Base-by-base conservation (phyloP, 768 basidiomycete genomes). In the Boletus rubroflammeus region DNA sequence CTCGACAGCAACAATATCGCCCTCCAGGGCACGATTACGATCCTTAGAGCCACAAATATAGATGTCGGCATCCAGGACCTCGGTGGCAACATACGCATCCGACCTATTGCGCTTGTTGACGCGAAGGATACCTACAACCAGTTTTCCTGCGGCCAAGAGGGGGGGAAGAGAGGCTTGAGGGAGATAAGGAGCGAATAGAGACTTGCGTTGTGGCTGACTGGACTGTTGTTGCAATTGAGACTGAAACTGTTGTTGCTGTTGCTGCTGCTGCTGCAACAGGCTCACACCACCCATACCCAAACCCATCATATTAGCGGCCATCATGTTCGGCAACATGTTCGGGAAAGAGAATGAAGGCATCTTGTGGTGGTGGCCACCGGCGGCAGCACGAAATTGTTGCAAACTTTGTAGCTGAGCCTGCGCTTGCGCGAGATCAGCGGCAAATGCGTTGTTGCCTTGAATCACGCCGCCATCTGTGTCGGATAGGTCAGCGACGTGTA, bases 21-120 rank as follows among this genome's bases (percentile, higher is more conserved):
- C 97, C 70, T 99, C 97, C 35, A 99, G 79, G 38, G 97, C 97
- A 60, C 97, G 87, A 68, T 99, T 99, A 59, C 97, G 90, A 72
- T 99, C 97, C 69, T 98, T 98, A 32, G 95, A 98, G 40, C 97
- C 96, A 64, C 95, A 97, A 55, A 98, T 98, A 65, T 98, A 99
- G 68, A 99, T 98, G 65, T 99, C 97, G 52, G 96, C 95, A 67
- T 99, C 97, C 47, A 99, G 75, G 31, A 98, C 95, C 68, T 98
- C 97, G 11, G 96, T 98, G 14, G 97, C 90, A 51, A 99, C 95
- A 70, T 98, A 99, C 8, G 97, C 97, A 70, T 99, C 97, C 17
- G 95, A 98, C 51, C 97, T 84, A 70, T 98, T 98, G 62, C 96
- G 88, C 76, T 98, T 98, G 76, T 98, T 98, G 61, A 98, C 97